Conservation (phyloP, 2,329 filamentous ascomycete species). For the Fusarium albidum region DNA sequence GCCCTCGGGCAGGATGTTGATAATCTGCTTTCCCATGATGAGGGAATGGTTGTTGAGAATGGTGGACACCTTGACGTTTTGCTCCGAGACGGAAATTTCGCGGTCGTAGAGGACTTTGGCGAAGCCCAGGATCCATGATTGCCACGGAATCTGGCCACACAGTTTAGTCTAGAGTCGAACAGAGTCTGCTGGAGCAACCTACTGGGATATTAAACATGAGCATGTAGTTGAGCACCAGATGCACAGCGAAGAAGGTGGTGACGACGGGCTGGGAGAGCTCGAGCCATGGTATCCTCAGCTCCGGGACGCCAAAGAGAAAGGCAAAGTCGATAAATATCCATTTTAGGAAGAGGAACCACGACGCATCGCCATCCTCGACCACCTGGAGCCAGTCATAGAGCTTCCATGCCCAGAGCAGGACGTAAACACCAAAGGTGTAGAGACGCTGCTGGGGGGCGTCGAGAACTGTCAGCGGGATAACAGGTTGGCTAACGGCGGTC, state of each 20-base stretch:
- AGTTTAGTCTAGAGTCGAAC: slow-evolving; percentile 15
- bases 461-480: slow-evolving; percentile 82
- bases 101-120: slow-evolving; percentile 88
- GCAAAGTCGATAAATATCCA: slow-evolving; percentile 88
- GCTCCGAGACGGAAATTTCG: slow-evolving; percentile 92
- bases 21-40: slow-evolving; percentile 95
- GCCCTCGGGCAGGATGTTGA: slow-evolving; percentile 97
- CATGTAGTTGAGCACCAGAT: slow-evolving; percentile 80
- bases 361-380: slow-evolving; percentile 83
- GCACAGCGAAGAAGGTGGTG: slow-evolving; percentile 73
- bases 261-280: slow-evolving; percentile 84
- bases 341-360: slow-evolving; percentile 92
- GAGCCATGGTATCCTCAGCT: slow-evolving; percentile 93
- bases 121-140: slow-evolving; percentile 75
- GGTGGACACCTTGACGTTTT: slow-evolving; percentile 84
- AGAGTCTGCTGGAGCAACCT: slow-evolving; percentile 41
- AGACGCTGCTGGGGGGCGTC: slow-evolving; percentile 92
- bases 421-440: slow-evolving; percentile 84
- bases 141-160: slow-evolving; percentile 69
- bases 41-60: slow-evolving; percentile 93
- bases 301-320: slow-evolving; percentile 87
- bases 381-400: slow-evolving; percentile 85
- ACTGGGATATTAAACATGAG: slow-evolving; percentile 92
- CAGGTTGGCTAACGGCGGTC: slow-evolving; percentile 57
- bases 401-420: slow-evolving; percentile 80